Evolutionary conservation across 2,329 filamentous ascomycete genomes (phyloP).

Genomic region (Pyrenochaeta sp.): DNA sequence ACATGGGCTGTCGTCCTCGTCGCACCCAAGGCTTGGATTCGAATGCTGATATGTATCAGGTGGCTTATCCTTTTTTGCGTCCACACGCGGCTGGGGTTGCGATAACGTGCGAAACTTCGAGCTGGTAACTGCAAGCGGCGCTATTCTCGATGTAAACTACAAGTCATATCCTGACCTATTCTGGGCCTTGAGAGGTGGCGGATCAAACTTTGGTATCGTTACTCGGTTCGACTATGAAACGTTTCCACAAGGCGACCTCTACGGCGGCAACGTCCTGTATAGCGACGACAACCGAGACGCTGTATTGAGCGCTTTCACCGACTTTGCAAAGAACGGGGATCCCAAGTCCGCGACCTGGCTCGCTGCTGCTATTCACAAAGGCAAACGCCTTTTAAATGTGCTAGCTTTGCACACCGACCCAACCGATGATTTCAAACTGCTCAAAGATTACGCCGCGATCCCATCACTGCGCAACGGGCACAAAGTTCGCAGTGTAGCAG

Average conservation of each 20-base stretch:
- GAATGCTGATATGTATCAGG: slow-evolving; percentile 2
- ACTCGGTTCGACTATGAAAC: slow-evolving; percentile 28
- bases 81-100: slow-evolving; percentile 34
- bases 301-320: slow-evolving; percentile 10
- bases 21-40: slow-evolving; percentile 17
- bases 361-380: slow-evolving; percentile 1
- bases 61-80: slow-evolving; percentile 43
- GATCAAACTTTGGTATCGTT: slow-evolving; percentile 41
- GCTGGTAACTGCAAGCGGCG: slow-evolving; percentile 32
- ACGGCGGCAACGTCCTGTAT: slow-evolving; percentile 9
- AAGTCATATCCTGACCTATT: slow-evolving; percentile 48
- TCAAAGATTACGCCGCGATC: slow-evolving; percentile 10
- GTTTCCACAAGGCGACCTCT: slow-evolving; percentile 18
- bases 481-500: slow-evolving; percentile 12
- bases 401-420: slow-evolving; percentile 11
- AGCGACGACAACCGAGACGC: slow-evolving; percentile 6
- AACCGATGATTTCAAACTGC: neutral
- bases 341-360: slow-evolving; percentile 13
- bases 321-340: slow-evolving; percentile 7
- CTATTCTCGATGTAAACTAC: slow-evolving; percentile 28
- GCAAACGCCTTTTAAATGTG: slow-evolving; percentile 4
- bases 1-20: too few relatives aligned
- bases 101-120: slow-evolving; percentile 43
- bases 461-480: slow-evolving; percentile 8
- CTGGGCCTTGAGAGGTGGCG: slow-evolving; percentile 42